These are phyloP conservation scores for Eutreptiella sp. DNA, from an alignment of 208 protist species.

Conservation along the genomic window DNA sequence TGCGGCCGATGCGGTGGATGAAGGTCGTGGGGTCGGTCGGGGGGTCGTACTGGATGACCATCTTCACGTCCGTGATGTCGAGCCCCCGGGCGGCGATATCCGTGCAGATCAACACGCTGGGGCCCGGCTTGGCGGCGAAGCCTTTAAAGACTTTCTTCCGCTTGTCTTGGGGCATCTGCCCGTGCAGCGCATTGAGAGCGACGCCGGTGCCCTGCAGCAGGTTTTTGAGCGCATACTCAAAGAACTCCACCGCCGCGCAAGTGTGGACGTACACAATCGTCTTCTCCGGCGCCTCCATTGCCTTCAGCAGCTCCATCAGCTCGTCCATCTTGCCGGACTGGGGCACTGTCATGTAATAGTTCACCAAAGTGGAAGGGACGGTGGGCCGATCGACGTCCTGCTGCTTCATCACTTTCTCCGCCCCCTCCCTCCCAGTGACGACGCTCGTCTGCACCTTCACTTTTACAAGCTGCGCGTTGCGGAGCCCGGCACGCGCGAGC, in stretches of 20 bases:
- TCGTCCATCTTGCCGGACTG: slow-evolving; percentile 75
- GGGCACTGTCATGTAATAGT: slow-evolving; percentile 67
- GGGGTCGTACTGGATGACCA: slow-evolving; percentile 95
- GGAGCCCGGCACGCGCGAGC: slow-evolving; percentile 73
- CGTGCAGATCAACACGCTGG: slow-evolving; percentile 88
- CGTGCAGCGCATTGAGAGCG: slow-evolving; percentile 70
- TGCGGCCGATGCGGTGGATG: slow-evolving; percentile 93
- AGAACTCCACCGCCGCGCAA: slow-evolving; percentile 70
- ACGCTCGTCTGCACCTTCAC: slow-evolving; percentile 52
- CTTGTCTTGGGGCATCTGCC: slow-evolving; percentile 78
- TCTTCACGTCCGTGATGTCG: slow-evolving; percentile 88
- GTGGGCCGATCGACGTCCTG: too few species aligned
- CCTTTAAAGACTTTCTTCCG: slow-evolving; percentile 64
- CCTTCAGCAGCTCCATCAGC: slow-evolving; percentile 60
- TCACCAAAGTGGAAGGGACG: slow-evolving; percentile 72
- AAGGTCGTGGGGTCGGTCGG: slow-evolving; percentile 86
- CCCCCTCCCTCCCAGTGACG: slow-evolving; percentile 29
- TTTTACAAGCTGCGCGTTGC: slow-evolving; percentile 74
- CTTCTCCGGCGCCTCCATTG: slow-evolving; percentile 60
- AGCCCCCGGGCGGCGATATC: slow-evolving; percentile 88
- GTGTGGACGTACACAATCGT: slow-evolving; percentile 84
- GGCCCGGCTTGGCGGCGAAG: slow-evolving; percentile 47
- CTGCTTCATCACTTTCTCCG: slow-evolving; percentile 53
- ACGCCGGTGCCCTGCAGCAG: slow-evolving; percentile 45
- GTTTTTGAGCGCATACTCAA: slow-evolving; percentile 31